These are phyloP conservation scores for Penicillium sp. DNA, from an alignment of 2,329 filamentous ascomycete genomes.

Conservation along the genomic window DNA sequence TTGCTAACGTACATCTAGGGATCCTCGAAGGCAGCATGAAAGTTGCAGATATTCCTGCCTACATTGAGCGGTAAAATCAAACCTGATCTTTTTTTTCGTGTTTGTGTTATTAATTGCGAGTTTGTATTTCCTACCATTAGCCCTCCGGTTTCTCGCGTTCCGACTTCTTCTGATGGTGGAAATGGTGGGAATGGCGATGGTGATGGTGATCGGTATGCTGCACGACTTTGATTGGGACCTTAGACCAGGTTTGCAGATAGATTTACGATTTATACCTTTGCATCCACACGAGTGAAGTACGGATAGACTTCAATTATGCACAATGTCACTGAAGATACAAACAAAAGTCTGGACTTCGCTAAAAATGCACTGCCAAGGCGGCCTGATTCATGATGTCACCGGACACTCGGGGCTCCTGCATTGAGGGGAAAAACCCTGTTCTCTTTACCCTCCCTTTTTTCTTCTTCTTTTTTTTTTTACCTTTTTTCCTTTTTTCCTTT, in stretches of 20 bases:
- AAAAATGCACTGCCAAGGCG: conserved; percentile 14
- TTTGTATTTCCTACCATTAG: conserved; percentile 15
- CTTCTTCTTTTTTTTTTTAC: background rate
- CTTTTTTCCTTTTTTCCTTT: background rate
- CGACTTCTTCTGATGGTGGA: conserved; percentile 11
- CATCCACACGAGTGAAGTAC: conserved; percentile 8
- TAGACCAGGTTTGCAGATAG: conserved; percentile 15
- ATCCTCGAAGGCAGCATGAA: conserved; percentile 72
- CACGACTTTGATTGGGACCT: conserved; percentile 17
- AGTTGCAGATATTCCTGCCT: conserved; percentile 73
- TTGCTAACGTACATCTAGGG: conserved; percentile 40
- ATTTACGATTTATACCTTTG: conserved; percentile 23
- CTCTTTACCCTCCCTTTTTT: background rate
- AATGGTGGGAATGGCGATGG: conserved; percentile 12
- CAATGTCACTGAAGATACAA: background rate
- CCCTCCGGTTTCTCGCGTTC: conserved; percentile 16
- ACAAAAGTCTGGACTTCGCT: conserved; percentile 12
- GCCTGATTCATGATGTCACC: conserved; percentile 16
- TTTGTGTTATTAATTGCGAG: conserved; percentile 21
- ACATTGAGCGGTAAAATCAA: conserved; percentile 52
- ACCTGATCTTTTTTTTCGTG: conserved; percentile 14
- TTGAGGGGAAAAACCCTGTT: conserved; percentile 4
- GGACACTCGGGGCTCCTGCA: conserved; percentile 1
- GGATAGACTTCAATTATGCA: background rate
- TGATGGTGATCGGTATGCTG: conserved; percentile 17